Evolutionary conservation across 148 eudicot genomes (phyloP).

Genomic region (Diospyros kaki): DNA sequence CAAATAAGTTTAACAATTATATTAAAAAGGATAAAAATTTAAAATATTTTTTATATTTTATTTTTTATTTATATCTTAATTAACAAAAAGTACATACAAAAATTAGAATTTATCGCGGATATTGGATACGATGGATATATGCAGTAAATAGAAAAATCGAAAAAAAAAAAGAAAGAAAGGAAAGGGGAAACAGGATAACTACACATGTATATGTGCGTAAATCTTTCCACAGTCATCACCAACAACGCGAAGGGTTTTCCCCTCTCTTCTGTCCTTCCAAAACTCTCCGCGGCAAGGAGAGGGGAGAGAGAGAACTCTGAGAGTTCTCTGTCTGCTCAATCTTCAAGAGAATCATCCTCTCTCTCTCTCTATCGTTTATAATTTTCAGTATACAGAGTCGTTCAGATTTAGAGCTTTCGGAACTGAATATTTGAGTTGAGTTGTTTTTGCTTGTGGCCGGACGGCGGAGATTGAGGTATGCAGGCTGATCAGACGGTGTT

Average conservation of each 20-base stretch:
- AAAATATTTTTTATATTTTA: too few relatives aligned
- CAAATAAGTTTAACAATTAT: too few relatives aligned
- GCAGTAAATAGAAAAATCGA: background rate
- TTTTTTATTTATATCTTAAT: too few relatives aligned
- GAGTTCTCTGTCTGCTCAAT: slow-evolving; percentile 1
- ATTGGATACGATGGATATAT: too few relatives aligned
- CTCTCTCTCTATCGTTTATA: background rate
- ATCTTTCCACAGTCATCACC: background rate
- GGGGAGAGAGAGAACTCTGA: slow-evolving; percentile 35
- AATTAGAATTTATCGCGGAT: too few relatives aligned
- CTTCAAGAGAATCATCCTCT: background rate
- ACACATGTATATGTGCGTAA: background rate
- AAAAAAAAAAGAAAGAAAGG: background rate
- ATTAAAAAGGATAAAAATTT: too few relatives aligned
- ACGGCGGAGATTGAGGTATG: slow-evolving; percentile 54
- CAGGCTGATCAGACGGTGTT: slow-evolving; percentile 89
- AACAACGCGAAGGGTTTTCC: background rate
- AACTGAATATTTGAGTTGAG: slow-evolving; percentile 4
- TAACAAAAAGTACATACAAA: too few relatives aligned
- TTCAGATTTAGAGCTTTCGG: slow-evolving; percentile 30
- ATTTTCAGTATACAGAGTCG: background rate
- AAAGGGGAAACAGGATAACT: too few relatives aligned
- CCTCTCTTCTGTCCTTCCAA: slow-evolving; percentile 6
- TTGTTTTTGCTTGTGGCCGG: slow-evolving; percentile 6
- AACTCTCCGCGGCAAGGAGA: slow-evolving; percentile 16